These are phyloP conservation scores for Botryotinia narcissicola DNA, from an alignment of 2,329 filamentous ascomycete genomes.

Conservation along the genomic window DNA sequence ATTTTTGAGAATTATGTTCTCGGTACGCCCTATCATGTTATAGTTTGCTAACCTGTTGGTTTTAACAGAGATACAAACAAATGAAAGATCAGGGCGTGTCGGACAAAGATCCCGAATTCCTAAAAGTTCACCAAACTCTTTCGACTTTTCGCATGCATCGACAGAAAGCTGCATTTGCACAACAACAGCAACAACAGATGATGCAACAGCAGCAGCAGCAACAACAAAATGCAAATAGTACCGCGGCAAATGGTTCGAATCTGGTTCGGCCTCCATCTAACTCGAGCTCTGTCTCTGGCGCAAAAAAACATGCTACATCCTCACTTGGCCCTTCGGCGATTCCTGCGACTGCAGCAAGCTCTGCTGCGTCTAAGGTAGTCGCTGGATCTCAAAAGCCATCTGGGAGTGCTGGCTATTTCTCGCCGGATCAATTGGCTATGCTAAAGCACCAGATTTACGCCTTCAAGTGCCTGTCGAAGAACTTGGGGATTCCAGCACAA, in stretches of 20 bases:
- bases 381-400: conserved; percentile 33
- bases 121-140: conserved; percentile 77
- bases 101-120: conserved; percentile 79
- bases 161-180: conserved; percentile 26
- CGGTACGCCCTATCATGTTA: neutral
- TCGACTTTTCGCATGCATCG: conserved; percentile 65
- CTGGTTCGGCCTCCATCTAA: conserved; percentile 46
- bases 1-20: conserved; percentile 17
- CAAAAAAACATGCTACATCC: conserved; percentile 30
- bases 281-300: conserved; percentile 27
- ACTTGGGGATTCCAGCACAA: conserved; percentile 72
- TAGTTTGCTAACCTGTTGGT: conserved; percentile 21
- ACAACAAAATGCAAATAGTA: conserved; percentile 54
- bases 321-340: conserved; percentile 37
- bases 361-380: conserved; percentile 28
- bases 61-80: conserved; percentile 73
- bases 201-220: conserved; percentile 44
- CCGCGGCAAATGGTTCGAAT: conserved; percentile 55
- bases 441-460: conserved; percentile 85
- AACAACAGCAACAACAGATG: conserved; percentile 46
- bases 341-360: conserved; percentile 28
- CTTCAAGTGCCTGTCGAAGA: conserved; percentile 87
- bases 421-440: conserved; percentile 72
- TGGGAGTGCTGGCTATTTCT: conserved; percentile 59
- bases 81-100: conserved; percentile 85